phyloP scores from a whole-genome alignment of 2,329 filamentous ascomycete species.

The Colletotrichum magnum region DNA sequence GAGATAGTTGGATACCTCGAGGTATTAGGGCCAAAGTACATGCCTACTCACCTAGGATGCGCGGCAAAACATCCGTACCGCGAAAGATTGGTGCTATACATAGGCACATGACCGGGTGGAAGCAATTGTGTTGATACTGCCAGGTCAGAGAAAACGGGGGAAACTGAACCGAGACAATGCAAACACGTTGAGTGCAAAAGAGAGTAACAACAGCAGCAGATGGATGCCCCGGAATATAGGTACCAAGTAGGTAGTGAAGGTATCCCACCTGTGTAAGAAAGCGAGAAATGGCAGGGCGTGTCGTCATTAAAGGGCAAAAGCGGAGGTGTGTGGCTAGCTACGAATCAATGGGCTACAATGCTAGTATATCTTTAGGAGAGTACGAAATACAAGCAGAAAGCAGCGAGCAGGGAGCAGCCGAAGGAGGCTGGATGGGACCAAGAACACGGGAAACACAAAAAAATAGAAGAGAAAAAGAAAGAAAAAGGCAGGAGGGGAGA shows the following conservation, averaged over 20 bases:
- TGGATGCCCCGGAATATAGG: background rate
- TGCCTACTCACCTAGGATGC: background rate
- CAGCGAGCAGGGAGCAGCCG: slow-evolving; percentile 24
- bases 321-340: slow-evolving; percentile 18
- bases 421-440: slow-evolving; percentile 10
- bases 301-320: slow-evolving; percentile 14
- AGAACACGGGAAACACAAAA: slow-evolving; percentile 15
- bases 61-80: too few species aligned
- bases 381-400: background rate
- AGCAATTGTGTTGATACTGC: too few species aligned
- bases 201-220: background rate
- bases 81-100: too few species aligned
- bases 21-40: background rate
- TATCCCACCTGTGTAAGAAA: slow-evolving; percentile 2
- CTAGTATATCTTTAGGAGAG: background rate
- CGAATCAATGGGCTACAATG: background rate
- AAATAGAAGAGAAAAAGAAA: background rate
- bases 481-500: background rate
- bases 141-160: too few species aligned
- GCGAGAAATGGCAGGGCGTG: slow-evolving; percentile 5
- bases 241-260: slow-evolving; percentile 13
- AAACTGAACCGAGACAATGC: too few species aligned
- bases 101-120: too few species aligned
- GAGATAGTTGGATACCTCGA: background rate
- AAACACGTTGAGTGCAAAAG: background rate